phyloP scores from a whole-genome alignment of 768 basidiomycete genomes.

The Lactifluus pinguis region DNA sequence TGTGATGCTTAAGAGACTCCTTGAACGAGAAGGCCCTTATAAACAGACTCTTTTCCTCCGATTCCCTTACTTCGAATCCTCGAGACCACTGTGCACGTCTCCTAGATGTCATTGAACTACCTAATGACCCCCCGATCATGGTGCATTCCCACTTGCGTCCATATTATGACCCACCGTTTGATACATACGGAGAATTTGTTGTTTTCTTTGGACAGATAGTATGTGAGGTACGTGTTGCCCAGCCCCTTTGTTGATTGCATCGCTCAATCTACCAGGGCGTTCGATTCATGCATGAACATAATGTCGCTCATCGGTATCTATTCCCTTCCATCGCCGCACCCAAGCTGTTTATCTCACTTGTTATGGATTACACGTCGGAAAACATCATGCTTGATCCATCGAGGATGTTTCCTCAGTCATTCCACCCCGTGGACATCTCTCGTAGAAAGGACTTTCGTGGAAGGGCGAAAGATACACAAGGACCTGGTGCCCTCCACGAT shows the following conservation, averaged over 20 bases:
- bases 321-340: neutral
- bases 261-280: neutral
- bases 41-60: neutral
- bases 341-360: neutral
- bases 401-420: constrained; percentile 11
- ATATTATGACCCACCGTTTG: constrained; percentile 22
- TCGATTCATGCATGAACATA: constrained; percentile 11
- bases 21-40: neutral
- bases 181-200: constrained; percentile 20
- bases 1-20: constrained; percentile 3
- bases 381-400: constrained; percentile 16
- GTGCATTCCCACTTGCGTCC: constrained; percentile 25
- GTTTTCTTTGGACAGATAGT: constrained; percentile 23
- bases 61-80: neutral
- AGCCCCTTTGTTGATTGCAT: neutral
- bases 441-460: constrained; percentile 2
- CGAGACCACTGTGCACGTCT: constrained; percentile 4
- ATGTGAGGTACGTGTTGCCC: constrained; percentile 14
- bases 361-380: neutral
- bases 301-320: constrained; percentile 15
- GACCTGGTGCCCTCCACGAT: constrained; percentile 21
- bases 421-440: neutral
- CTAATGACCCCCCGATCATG: constrained; percentile 8
- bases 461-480: constrained; percentile 18
- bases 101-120: constrained; percentile 1